phyloP scores from a whole-genome alignment of 2,329 filamentous ascomycete genomes.

The Lasiodiplodia sp. region DNA sequence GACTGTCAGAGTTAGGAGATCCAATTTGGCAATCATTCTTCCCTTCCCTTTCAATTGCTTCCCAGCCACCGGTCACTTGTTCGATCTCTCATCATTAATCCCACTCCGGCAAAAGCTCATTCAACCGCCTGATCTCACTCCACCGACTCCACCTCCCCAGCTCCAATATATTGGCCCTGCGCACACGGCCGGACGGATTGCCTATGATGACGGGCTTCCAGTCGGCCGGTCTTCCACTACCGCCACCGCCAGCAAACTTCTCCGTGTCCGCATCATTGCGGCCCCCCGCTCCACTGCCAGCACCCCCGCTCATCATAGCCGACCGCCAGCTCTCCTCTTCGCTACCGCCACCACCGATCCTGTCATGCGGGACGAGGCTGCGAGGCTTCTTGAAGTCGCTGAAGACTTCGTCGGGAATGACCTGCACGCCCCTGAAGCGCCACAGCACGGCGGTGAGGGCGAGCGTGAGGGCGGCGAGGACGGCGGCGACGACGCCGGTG shows the following conservation, averaged over 20 bases:
- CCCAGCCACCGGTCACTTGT: neutral
- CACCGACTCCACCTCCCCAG: slow-evolving; percentile 72
- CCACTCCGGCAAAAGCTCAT: slow-evolving; percentile 34
- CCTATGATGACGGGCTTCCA: slow-evolving; percentile 77
- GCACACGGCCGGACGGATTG: slow-evolving; percentile 71
- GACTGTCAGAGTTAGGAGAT: too few relatives aligned
- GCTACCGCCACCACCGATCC: slow-evolving; percentile 48
- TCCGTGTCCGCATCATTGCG: slow-evolving; percentile 50
- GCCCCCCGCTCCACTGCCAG: slow-evolving; percentile 42
- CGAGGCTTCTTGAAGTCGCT: slow-evolving; percentile 40
- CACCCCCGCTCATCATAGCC: slow-evolving; percentile 51
- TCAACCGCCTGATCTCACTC: slow-evolving; percentile 70
- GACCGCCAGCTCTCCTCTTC: slow-evolving; percentile 62
- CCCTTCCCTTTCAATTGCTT: too few relatives aligned
- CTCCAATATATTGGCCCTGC: slow-evolving; percentile 76
- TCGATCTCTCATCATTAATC: neutral
- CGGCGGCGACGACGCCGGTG: slow-evolving; percentile 72
- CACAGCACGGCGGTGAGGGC: slow-evolving; percentile 68
- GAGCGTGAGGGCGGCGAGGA: slow-evolving; percentile 70
- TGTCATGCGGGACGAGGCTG: neutral
- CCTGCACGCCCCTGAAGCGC: slow-evolving; percentile 71
- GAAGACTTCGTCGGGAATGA: slow-evolving; percentile 68
- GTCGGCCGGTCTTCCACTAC: slow-evolving; percentile 55
- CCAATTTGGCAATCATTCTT: too few relatives aligned
- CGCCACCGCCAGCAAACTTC: slow-evolving; percentile 40